Conservation (phyloP, 768 basidiomycete genomes). For the Clitopilus hobsonii region DNA sequence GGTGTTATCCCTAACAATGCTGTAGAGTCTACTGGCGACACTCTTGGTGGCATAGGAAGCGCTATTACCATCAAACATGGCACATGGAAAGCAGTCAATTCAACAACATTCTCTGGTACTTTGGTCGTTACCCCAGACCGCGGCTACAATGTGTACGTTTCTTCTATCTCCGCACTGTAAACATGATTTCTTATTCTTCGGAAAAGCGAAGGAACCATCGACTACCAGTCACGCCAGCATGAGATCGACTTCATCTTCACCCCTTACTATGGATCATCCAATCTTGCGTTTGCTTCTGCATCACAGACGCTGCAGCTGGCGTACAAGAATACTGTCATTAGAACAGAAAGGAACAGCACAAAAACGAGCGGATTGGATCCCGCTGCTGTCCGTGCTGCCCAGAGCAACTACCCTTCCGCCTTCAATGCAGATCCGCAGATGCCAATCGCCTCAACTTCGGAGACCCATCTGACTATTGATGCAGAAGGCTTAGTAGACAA, state of each 20-base stretch:
- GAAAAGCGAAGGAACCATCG: conserved; percentile 43
- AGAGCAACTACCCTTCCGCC: conserved; percentile 21
- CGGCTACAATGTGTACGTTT: conserved; percentile 51
- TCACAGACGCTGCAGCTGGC: conserved; percentile 45
- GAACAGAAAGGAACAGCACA: conserved; percentile 39
- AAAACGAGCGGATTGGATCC: conserved; percentile 58
- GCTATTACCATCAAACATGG: conserved; percentile 43
- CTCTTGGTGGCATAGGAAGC: conserved; percentile 48
- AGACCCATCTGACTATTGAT: conserved; percentile 49
- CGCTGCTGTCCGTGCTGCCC: conserved; percentile 35
- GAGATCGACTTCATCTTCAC: conserved; percentile 51
- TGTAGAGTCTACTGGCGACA: conserved; percentile 43
- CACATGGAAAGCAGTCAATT: conserved; percentile 27
- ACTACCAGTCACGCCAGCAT: conserved; percentile 65
- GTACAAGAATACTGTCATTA: conserved; percentile 46
- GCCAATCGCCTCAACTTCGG: conserved; percentile 36
- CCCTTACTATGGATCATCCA: conserved; percentile 45
- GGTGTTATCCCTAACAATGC: conserved; percentile 44
- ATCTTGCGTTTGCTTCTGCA: conserved; percentile 45
- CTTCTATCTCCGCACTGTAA: background rate
- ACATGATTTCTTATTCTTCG: background rate
- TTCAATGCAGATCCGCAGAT: conserved; percentile 37
- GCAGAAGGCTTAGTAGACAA: conserved; percentile 56
- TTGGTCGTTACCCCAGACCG: conserved; percentile 33
- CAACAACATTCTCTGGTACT: conserved; percentile 42